Base-by-base conservation (phyloP, 2,329 filamentous ascomycete species). In the Lasiodiplodia hormozganensis region DNA sequence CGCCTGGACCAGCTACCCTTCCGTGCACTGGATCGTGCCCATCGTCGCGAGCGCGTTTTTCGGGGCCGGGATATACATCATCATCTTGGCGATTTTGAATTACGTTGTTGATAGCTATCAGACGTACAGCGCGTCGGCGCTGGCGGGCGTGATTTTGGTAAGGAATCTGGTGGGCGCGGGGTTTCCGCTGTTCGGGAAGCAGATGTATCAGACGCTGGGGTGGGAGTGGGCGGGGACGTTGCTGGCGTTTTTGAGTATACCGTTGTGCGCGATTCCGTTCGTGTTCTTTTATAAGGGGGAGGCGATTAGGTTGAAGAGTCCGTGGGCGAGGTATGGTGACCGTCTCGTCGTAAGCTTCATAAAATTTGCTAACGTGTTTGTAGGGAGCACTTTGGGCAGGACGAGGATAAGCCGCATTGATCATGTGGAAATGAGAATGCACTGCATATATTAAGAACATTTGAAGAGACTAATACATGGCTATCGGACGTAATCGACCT, bases 161-260 rank as follows among this genome's bases (percentile, higher is more conserved):
- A 23, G 66, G 18, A 72, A 69, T 31, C 31, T 72, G 25, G 70
- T 74, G 38, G 73, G 72, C 8, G 72, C 73, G 7, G 72, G 70
- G 5, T 73, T 78, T 67, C 76, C 77, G 8, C 68, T 79, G 12
- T 76, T 78, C 34, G 74, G 73, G 14, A 67, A 64, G 40, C 64
- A 56, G 56, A 72, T 73, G 72, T 82, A 81, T 54, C 67, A 76
- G 43, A 72, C 72, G 6, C 67, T 82, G 47, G 78, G 76, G 6
- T 74, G 76, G 25, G 75, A 74, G 65, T 82, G 79, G 79, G 80
- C 78, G 1, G 76, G 76, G 3, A 79, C 75, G 69, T 58, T 82
- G 49, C 65, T 82, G 16, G 80, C 75, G 0, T 81, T 82, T 54
- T 62, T 82, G 25, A 77, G 78, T 11, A 71, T 81, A 6, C 57